Base-by-base conservation (phyloP, 768 basidiomycete species). In the Leccinum imitatum region DNA sequence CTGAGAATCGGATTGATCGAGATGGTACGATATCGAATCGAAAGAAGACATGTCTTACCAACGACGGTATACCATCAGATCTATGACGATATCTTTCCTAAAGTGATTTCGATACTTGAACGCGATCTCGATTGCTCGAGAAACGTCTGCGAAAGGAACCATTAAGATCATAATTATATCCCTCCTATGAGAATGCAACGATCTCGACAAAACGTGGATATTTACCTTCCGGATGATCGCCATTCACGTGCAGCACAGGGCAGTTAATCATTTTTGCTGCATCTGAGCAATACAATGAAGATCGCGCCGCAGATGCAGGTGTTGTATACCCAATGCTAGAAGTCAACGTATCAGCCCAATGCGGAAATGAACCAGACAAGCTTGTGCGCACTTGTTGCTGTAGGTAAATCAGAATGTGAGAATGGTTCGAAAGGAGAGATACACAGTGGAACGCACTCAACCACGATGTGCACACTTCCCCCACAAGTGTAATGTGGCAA, bases 401-500 rank as follows among this genome's bases (percentile, higher is more conserved):
- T 14, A 19, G 6, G 15, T 47, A 23, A 11, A 47, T 6, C 21
- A 47, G 21, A 6, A 47, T 21, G 46, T 19, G 21, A 47, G 46
- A 47, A 23, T 19, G n/a, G 46, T 23, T 21, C 11, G 15, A 47
- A 23, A 47, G 10, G 15, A 19, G 13, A 13, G 11, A 47, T 23
- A 23, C 21, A 23, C 11, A 23, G 6, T 47, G 14, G 11, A 23
- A 47, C 46, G 46, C 11, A 47, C 46, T 47, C 46, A 8, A 47
- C 15, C 46, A 23, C 46, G 21, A 47, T 47, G 46, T 23, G 93
- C 3, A 95, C 84, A 51, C 89, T 93, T 35, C 95, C 95, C 1
- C 95, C 95, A 62, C 88, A 91, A 0, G 91, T 95, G 67, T 87
- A 96, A 73, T 95, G 94, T 2, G 95, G 95, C 31, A 97, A 76